phyloP scores from a whole-genome alignment of 352 stramenopile species.

The Plasmopara halstedii region DNA sequence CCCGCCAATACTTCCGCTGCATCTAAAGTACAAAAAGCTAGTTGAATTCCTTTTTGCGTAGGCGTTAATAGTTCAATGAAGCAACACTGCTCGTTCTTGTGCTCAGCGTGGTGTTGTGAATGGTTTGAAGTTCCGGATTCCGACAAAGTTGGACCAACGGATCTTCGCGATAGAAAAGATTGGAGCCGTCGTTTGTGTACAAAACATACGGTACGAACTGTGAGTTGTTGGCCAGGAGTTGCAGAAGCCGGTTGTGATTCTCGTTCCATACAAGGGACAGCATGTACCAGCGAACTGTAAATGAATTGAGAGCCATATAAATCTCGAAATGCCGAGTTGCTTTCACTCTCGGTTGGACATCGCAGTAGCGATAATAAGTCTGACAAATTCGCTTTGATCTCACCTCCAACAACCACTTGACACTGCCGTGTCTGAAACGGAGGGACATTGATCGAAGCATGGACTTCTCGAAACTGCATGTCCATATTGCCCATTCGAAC shows the following conservation, averaged over 20 bases:
- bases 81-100: constrained; percentile 29
- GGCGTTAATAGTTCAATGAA: constrained; percentile 23
- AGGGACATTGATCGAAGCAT: not conserved
- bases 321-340: constrained; percentile 23
- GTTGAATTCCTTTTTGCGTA: constrained; percentile 14
- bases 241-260: constrained; percentile 4
- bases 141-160: constrained; percentile 6
- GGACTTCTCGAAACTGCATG: constrained; percentile 9
- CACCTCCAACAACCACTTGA: constrained; percentile 16
- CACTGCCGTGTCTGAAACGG: constrained; percentile 9
- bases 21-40: constrained; percentile 22
- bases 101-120: not conserved
- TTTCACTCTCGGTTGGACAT: constrained; percentile 25
- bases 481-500: constrained; percentile 10
- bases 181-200: constrained; percentile 10
- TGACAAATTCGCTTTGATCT: constrained; percentile 9
- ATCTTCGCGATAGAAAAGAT: constrained; percentile 6
- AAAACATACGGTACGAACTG: constrained; percentile 28
- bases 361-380: constrained; percentile 22
- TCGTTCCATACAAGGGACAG: constrained; percentile 8
- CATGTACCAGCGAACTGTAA: constrained; percentile 32
- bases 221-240: constrained; percentile 13
- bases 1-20: constrained; percentile 19
- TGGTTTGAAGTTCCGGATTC: constrained; percentile 1
- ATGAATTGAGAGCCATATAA: constrained; percentile 25